Conservation (phyloP, 345 rosid genomes). For the Lepidium didymum region DNA sequence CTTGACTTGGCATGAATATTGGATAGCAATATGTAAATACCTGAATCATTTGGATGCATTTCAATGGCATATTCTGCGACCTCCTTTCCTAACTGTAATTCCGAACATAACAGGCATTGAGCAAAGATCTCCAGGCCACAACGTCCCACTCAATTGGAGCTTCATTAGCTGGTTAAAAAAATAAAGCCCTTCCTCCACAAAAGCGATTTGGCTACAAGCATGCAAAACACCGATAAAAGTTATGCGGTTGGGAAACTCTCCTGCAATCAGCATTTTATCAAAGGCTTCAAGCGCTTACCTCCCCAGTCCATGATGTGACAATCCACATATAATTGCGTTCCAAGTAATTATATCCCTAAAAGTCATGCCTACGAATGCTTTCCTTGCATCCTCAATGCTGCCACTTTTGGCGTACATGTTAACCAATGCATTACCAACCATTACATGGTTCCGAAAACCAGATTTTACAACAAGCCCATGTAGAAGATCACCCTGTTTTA, state of each 20-base stretch:
- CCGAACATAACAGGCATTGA: slow-evolving; percentile 61
- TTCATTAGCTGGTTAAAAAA: slow-evolving; percentile 55
- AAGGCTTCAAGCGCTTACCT: slow-evolving; percentile 50
- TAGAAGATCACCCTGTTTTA: slow-evolving; percentile 47
- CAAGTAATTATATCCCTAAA: slow-evolving; percentile 45
- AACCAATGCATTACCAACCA: slow-evolving; percentile 62
- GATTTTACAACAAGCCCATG: slow-evolving; percentile 45
- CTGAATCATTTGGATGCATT: slow-evolving; percentile 52
- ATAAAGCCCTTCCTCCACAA: slow-evolving; percentile 50
- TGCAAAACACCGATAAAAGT: slow-evolving; percentile 77
- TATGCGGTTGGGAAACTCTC: slow-evolving; percentile 53
- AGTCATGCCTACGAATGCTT: slow-evolving; percentile 38
- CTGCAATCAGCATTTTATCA: slow-evolving; percentile 44
- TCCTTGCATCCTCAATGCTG: slow-evolving; percentile 40
- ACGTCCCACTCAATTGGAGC: slow-evolving; percentile 62
- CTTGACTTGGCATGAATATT: slow-evolving; percentile 57
- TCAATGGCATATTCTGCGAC: slow-evolving; percentile 42
- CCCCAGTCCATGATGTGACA: slow-evolving; percentile 75
- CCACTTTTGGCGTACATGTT: slow-evolving; percentile 73
- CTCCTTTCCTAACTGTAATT: slow-evolving; percentile 50
- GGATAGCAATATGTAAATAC: slow-evolving; percentile 36
- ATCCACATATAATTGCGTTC: slow-evolving; percentile 75
- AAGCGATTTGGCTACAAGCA: slow-evolving; percentile 66
- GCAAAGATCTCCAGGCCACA: slow-evolving; percentile 72
- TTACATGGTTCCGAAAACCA: slow-evolving; percentile 46